Base-by-base conservation (phyloP, 108 stramenopile species). In the Conticribra guillardii region DNA sequence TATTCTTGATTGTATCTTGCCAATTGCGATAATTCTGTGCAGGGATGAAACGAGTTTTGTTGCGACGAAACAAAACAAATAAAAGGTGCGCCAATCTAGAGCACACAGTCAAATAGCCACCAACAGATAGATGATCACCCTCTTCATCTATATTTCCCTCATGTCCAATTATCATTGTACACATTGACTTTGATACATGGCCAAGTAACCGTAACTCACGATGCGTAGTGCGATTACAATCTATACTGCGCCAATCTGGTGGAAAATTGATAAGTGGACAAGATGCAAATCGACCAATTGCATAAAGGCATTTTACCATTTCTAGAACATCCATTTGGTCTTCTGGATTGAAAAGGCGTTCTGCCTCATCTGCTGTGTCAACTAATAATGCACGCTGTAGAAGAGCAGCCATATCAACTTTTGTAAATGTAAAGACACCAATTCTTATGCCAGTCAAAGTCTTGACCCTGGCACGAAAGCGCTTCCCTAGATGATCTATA, bases 21-120 rank as follows among this genome's bases (percentile, higher is more conserved):
- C 60, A 61, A 61, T 61, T 61, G 18, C 60, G 4, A 44, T 61
- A 64, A 47, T 64, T 64, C 23, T 64, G 63, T 17, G 63, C 63
- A 7, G 46, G 30, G n/a, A 64, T 64, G 19, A 64, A 50, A 4
- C 4, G 3, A 14, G 63, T 64, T n/a, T 50, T 50, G 48, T 64
- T 45, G 14, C 16, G 63, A 17, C 63, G 29, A 18, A 64, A 64
- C 7, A 54, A 15, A 15, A 54, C 7, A 32, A 64, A 50, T 19
- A 64, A 50, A 8, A 64, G 9, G 32, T 50, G 48, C 4, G 8
- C 9, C 5, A 50, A 15, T 19, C 50, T 47, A 3, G 46, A 64
- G 2, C 17, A 19, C 11, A 14, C 17, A 11, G 63, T 64, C 3
- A 64, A 28, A n/a, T 64, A 64, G 30, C 37, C 47, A 64, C 48